Evolutionary conservation across 148 eudicot species (phyloP), one percentile per base, ranked within the genome.

Genomic region (Mesembryanthemum crystallinum): DNA sequence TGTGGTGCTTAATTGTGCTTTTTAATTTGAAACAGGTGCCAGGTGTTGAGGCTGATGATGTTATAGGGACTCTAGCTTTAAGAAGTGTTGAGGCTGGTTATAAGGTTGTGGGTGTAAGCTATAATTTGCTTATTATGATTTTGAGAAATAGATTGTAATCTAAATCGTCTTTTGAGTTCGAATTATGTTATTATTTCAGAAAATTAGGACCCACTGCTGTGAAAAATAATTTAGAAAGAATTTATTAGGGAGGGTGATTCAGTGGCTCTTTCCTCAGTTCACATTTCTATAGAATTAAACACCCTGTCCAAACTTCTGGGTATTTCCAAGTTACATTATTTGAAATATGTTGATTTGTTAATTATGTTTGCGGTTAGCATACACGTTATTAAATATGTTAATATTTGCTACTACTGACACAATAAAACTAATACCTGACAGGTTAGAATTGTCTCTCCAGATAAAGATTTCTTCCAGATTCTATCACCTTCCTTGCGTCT

Each of bases 1-100:
- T n/a, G 28, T 75, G 43, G 42, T 65, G 59, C 43, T 11, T 71
- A 32, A 68, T 64, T 39, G 15, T 54, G 69, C 39, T 59, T 54
- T 74, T 72, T 42, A 67, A 13, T 76, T 75, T 69, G 59, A 73
- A 60, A 74, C 78, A 95, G 99, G 99, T 91, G 65, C 99, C 99
- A 33, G 99, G 99, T 62, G 99, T 95, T 79, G 99, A 95, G 84
- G 99, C 99, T 79, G 99, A 95, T 80, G 99, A 95, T 81, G 99
- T 95, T 68, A 95, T 95, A 76, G 99, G 96, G 52, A 95, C 99
- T 73, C 85, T 95, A 77, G 97, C 96, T n/a, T 72, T 80, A 73
- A 89, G 88, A 67, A 95, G 99, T 79, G 96, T 92, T 58, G 81
- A 87, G 77, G 91, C 83, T 74, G 99, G 97, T 62, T 92, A 78